Conservation (phyloP, 768 basidiomycete genomes). For the Naematelia encephala region DNA sequence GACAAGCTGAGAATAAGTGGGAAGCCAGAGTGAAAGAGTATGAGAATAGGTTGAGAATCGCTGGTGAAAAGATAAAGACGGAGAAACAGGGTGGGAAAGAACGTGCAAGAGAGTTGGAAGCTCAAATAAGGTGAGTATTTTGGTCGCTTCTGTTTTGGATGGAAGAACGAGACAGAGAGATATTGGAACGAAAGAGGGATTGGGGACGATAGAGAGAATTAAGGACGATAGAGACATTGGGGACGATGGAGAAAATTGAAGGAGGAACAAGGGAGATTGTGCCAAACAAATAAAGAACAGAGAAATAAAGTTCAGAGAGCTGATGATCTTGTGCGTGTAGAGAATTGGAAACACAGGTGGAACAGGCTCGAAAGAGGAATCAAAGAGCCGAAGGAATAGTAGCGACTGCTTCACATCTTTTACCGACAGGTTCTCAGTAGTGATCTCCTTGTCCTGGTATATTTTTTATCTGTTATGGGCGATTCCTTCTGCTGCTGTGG, state of each 20-base stretch:
- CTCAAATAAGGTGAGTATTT: slow-evolving; percentile 43
- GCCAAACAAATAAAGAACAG: too few species aligned
- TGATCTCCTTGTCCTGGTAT: too few species aligned
- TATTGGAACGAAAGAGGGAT: not conserved
- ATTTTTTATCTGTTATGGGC: too few species aligned
- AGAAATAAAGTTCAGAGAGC: too few species aligned
- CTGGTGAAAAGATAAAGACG: slow-evolving; percentile 87
- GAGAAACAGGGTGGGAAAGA: slow-evolving; percentile 94
- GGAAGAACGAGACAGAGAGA: not conserved
- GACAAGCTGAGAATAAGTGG: slow-evolving; percentile 79
- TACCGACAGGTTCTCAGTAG: slow-evolving; percentile 2
- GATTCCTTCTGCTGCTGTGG: too few species aligned
- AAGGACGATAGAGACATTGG: too few species aligned
- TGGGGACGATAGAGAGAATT: not conserved
- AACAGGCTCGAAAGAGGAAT: slow-evolving; percentile 71
- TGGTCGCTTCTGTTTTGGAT: not conserved
- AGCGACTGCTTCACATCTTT: slow-evolving; percentile 31
- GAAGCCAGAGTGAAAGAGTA: slow-evolving; percentile 93
- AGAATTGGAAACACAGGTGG: slow-evolving; percentile 71
- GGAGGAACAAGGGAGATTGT: too few species aligned
- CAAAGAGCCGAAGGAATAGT: slow-evolving; percentile 41
- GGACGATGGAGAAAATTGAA: too few species aligned
- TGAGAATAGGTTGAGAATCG: slow-evolving; percentile 70
- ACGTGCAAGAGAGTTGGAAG: slow-evolving; percentile 48
- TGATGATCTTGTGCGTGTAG: too few species aligned